A percentile compares a stretch with the other conserved stretches of the same genome.
Evolutionary conservation across 1,284 basidiomycete genomes (phyloP).

Genomic region (Melampsora americana): DNA sequence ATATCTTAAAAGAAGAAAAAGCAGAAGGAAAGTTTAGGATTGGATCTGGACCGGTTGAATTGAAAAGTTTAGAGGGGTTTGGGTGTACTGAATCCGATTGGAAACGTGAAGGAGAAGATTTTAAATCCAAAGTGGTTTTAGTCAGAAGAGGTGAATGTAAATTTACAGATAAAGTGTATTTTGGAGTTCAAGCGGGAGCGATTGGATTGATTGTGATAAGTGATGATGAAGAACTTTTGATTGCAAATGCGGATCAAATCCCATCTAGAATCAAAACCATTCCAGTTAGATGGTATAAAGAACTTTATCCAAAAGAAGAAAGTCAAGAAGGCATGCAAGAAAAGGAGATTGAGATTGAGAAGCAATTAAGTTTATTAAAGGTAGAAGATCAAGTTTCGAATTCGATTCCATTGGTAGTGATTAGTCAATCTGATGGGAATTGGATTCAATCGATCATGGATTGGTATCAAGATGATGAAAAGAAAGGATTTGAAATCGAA

Average conservation of each 20-base stretch:
- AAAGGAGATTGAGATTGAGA: neutral
- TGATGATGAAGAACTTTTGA: slow-evolving; percentile 21
- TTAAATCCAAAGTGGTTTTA: slow-evolving; percentile 15
- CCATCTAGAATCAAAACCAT: neutral
- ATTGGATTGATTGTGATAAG: slow-evolving; percentile 15
- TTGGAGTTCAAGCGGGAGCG: neutral
- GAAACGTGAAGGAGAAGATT: neutral
- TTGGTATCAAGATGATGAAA: neutral
- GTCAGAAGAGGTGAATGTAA: slow-evolving; percentile 28
- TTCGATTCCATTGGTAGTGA: neutral
- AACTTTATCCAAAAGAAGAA: neutral
- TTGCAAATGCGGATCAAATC: slow-evolving; percentile 21
- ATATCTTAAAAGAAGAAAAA: slow-evolving; percentile 1
- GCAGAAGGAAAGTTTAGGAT: neutral
- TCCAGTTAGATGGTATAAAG: neutral
- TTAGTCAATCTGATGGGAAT: neutral
- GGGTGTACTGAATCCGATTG: neutral
- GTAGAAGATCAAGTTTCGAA: neutral
- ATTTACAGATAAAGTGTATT: slow-evolving; percentile 18
- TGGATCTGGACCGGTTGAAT: neutral
- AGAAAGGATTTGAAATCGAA: neutral
- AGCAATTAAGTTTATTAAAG: neutral
- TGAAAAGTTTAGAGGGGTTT: slow-evolving; percentile 8
- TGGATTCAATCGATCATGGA: neutral
- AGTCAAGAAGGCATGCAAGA: neutral